phyloP scores from a whole-genome alignment of 2,329 filamentous ascomycete species.

The Hypocreales sp. region DNA sequence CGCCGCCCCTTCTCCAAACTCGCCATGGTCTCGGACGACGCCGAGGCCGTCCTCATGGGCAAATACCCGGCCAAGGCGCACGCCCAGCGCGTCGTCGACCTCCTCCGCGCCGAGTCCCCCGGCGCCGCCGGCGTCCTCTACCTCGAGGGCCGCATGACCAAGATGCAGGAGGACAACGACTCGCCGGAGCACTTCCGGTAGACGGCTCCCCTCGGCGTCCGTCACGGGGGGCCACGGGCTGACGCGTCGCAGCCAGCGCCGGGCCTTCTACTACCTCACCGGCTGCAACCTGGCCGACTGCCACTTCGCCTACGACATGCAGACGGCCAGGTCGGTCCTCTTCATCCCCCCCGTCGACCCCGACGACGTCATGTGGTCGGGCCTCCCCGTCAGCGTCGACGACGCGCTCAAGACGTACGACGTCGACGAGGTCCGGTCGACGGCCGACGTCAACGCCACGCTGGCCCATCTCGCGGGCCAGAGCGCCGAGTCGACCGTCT shows the following conservation, averaged over 20 bases:
- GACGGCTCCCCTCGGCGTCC: background rate
- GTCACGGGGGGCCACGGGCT: no score
- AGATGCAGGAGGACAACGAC: conserved; percentile 81
- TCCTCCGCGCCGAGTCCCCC: conserved; percentile 52
- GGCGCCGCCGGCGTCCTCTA: conserved; percentile 61
- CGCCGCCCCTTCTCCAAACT: no score
- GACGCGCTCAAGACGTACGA: conserved; percentile 69
- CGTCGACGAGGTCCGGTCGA: conserved; percentile 61
- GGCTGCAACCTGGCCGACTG: conserved; percentile 71
- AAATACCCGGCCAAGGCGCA: conserved; percentile 80
- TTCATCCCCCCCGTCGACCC: conserved; percentile 83
- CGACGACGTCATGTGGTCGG: conserved; percentile 88
- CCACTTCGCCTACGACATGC: conserved; percentile 67
- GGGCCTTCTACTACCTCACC: conserved; percentile 89
- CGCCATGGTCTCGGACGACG: no score
- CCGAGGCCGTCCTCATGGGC: conserved; percentile 37
- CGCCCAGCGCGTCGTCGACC: conserved; percentile 66
- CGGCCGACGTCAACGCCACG: conserved; percentile 60
- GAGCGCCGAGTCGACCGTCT: conserved; percentile 34
- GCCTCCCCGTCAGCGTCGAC: conserved; percentile 61
- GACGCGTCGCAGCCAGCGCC: conserved; percentile 71
- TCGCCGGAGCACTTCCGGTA: conserved; percentile 68
- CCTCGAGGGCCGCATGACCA: conserved; percentile 69
- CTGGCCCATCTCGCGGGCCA: conserved; percentile 36
- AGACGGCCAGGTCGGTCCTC: conserved; percentile 56